Evolutionary conservation across 2,329 filamentous ascomycete genomes (phyloP).

Genomic region (Colletotrichum horii): DNA sequence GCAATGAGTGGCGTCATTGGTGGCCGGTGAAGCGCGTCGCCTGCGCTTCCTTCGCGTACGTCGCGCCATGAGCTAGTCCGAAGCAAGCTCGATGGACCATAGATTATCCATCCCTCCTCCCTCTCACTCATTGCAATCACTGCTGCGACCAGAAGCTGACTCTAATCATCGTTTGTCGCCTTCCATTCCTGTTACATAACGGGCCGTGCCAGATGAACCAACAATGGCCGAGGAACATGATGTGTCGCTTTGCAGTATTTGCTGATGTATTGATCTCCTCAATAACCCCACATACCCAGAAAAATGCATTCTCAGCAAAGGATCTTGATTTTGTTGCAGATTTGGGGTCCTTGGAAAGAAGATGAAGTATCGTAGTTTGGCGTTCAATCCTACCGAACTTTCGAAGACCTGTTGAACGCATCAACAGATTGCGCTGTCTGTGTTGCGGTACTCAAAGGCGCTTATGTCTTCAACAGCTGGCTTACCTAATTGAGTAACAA

Average conservation of each 20-base stretch:
- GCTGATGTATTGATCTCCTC: not conserved
- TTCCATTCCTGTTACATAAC: not conserved
- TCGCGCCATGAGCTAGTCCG: not conserved
- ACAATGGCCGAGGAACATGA: not conserved
- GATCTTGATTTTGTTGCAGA: not conserved
- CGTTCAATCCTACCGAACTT: not conserved
- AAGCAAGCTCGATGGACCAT: not conserved
- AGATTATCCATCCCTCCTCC: not conserved
- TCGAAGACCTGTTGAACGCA: not conserved
- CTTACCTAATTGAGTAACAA: not conserved
- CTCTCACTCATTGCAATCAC: not conserved
- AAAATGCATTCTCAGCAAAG: not conserved
- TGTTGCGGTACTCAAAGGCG: not conserved
- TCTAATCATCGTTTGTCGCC: not conserved
- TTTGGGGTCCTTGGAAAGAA: not conserved
- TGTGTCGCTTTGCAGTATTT: not conserved
- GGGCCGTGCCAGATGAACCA: not conserved
- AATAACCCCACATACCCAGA: not conserved
- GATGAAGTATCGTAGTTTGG: not conserved
- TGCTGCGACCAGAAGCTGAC: not conserved
- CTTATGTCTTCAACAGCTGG: not conserved
- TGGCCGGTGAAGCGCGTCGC: not conserved
- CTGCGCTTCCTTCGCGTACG: not conserved
- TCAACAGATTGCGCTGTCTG: not conserved
- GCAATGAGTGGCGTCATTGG: not conserved